phyloP scores from a whole-genome alignment of 129 eudicot species.

The Centaurea solstitialis region DNA sequence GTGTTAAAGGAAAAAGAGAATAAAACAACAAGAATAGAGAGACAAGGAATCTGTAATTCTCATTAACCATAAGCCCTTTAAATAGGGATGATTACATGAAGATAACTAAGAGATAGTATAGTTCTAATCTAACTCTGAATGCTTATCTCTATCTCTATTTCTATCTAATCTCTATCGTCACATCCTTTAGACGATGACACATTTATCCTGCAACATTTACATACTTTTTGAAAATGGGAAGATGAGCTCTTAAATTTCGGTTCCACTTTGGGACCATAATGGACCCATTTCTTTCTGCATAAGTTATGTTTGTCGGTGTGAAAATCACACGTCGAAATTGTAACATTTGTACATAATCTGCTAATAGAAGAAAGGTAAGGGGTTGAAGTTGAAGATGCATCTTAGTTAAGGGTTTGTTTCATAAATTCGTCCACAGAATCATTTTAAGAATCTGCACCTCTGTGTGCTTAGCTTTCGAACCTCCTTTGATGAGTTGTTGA shows the following conservation, averaged over 20 bases:
- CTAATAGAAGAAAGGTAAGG: background rate
- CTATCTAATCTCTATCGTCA: too few species aligned
- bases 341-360: background rate
- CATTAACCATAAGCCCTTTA: too few species aligned
- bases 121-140: too few species aligned
- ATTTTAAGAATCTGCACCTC: background rate
- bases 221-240: background rate
- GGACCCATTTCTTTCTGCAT: background rate
- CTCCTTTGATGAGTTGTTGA: background rate
- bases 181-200: too few species aligned
- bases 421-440: background rate
- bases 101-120: too few species aligned
- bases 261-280: background rate
- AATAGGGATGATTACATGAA: too few species aligned
- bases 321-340: background rate
- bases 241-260: background rate
- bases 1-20: too few species aligned
- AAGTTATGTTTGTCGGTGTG: background rate
- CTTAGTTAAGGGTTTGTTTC: background rate
- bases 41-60: too few species aligned
- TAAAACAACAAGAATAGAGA: too few species aligned
- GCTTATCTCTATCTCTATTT: too few species aligned
- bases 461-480: background rate
- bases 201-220: too few species aligned
- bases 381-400: background rate